Conservation (phyloP, 2,329 filamentous ascomycete species). For the Tolypocladium tundrense region DNA sequence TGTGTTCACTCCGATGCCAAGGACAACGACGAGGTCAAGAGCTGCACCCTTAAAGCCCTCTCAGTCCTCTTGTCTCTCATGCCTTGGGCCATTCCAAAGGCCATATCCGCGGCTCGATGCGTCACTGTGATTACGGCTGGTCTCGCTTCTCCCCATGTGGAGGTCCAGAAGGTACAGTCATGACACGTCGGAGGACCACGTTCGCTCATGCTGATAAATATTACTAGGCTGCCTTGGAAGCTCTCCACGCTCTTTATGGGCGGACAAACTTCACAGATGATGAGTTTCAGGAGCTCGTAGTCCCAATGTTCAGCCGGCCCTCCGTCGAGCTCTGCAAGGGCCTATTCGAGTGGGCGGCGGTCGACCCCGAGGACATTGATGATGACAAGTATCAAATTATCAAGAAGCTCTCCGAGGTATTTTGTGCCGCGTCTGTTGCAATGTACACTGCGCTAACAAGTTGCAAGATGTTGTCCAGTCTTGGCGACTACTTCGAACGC, state of each 20-base stretch:
- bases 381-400: constrained; percentile 85
- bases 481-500: constrained; percentile 75
- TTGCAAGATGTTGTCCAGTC: constrained; percentile 65
- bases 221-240: constrained; percentile 63
- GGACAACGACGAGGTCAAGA: constrained; percentile 55
- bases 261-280: constrained; percentile 64
- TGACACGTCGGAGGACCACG: not conserved
- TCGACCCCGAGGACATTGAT: constrained; percentile 74
- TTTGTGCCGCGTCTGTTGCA: constrained; percentile 5
- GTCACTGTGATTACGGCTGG: constrained; percentile 62
- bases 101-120: constrained; percentile 60
- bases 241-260: constrained; percentile 72
- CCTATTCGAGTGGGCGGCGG: constrained; percentile 69
- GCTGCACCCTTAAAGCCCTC: constrained; percentile 66
- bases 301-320: constrained; percentile 65
- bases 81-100: constrained; percentile 79
- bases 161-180: constrained; percentile 56
- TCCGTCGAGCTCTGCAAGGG: constrained; percentile 62
- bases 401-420: constrained; percentile 88
- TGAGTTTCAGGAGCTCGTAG: constrained; percentile 69
- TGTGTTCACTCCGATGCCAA: constrained; percentile 59
- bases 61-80: constrained; percentile 69
- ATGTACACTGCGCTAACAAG: constrained; percentile 3
- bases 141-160: constrained; percentile 58
- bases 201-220: not conserved